phyloP scores from a whole-genome alignment of 352 stramenopile species.

The Pythium folliculosum region DNA sequence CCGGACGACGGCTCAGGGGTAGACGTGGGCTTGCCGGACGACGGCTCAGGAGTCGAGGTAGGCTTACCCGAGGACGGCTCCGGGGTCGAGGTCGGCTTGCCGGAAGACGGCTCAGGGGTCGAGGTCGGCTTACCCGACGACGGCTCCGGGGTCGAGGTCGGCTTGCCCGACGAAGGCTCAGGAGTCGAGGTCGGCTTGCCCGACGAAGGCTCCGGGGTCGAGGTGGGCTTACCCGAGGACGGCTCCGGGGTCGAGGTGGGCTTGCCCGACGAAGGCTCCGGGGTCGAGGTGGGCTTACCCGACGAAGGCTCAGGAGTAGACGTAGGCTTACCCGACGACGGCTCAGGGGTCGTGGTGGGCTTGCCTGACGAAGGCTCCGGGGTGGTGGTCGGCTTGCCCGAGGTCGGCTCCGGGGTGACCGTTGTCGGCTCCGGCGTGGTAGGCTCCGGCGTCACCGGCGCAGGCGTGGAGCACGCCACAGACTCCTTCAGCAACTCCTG shows the following conservation, averaged over 20 bases:
- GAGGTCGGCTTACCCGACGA: slow-evolving; percentile 7
- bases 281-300: background rate
- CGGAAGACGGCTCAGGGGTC: background rate
- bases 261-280: slow-evolving; percentile 5
- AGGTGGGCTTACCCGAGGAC: slow-evolving; percentile 7
- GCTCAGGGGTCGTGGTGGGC: background rate
- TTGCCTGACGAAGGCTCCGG: slow-evolving; percentile 8
- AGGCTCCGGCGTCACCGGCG: background rate
- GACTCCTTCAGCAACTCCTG: slow-evolving; percentile 17
- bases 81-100: background rate
- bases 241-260: slow-evolving; percentile 2
- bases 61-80: background rate
- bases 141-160: background rate
- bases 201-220: background rate
- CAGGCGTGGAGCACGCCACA: slow-evolving; percentile 1
- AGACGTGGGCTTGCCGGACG: background rate
- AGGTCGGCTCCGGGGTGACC: background rate
- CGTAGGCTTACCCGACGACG: slow-evolving; percentile 9
- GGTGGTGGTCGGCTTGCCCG: background rate
- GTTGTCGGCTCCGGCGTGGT: slow-evolving; percentile 6
- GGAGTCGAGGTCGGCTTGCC: slow-evolving; percentile 1
- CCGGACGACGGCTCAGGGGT: background rate
- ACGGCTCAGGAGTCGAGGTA: background rate
- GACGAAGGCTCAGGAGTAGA: background rate
- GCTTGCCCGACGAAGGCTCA: slow-evolving; percentile 2